Percentiles rank a stretch among this genome's conserved stretches.
Evolutionary conservation across 306 rosid genomes (phyloP).

Genomic region (Castanopsis chinensis): DNA sequence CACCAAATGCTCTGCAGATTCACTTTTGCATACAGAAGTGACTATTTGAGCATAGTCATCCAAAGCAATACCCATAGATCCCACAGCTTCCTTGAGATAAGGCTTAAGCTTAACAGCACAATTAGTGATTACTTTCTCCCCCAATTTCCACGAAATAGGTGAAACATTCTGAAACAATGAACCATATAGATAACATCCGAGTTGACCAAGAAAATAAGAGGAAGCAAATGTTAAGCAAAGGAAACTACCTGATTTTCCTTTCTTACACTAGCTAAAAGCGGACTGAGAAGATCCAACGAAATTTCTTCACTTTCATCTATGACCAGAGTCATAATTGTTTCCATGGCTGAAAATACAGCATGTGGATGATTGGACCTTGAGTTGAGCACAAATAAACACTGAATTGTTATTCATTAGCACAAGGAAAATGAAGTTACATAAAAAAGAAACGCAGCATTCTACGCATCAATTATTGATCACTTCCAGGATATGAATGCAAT

Average conservation of each 20-base stretch:
- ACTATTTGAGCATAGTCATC: slow-evolving; percentile 50
- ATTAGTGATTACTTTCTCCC: slow-evolving; percentile 52
- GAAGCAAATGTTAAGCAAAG: slow-evolving; percentile 10
- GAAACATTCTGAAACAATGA: slow-evolving; percentile 48
- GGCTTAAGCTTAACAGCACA: slow-evolving; percentile 63
- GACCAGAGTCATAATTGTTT: slow-evolving; percentile 57
- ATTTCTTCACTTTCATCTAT: slow-evolving; percentile 67
- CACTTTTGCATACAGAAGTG: slow-evolving; percentile 45
- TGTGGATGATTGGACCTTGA: slow-evolving; percentile 58
- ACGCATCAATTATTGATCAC: slow-evolving; percentile 2
- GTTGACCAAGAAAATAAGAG: slow-evolving; percentile 4
- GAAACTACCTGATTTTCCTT: slow-evolving; percentile 61
- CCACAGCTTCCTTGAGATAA: slow-evolving; percentile 48
- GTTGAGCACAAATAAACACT: slow-evolving; percentile 33
- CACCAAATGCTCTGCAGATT: slow-evolving; percentile 37
- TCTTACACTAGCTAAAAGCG: slow-evolving; percentile 50
- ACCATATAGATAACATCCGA: slow-evolving; percentile 5
- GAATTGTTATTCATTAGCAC: slow-evolving; percentile 22
- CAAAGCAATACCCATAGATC: slow-evolving; percentile 39
- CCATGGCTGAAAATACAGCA: slow-evolving; percentile 49
- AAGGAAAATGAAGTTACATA: slow-evolving; percentile 2
- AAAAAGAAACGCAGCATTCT: slow-evolving; percentile 3
- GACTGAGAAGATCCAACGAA: slow-evolving; percentile 52
- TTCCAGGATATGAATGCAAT: slow-evolving; percentile 11
- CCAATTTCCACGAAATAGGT: slow-evolving; percentile 62